Base-by-base conservation (phyloP, 306 rosid genomes). In the Rosa multiflora region DNA sequence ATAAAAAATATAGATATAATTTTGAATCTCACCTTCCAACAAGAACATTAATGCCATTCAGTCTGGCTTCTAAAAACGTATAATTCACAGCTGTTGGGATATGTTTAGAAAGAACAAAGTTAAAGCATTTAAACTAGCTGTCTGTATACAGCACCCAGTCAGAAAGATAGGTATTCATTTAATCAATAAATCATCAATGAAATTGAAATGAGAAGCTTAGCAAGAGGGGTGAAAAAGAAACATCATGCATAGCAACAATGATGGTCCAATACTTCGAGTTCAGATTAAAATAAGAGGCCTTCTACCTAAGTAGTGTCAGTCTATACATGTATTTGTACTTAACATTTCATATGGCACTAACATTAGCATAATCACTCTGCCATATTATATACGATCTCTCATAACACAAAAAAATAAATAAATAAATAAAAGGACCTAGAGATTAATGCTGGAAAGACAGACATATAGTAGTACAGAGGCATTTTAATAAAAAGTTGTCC, bases 21-120 rank as follows among this genome's bases (percentile, higher is more conserved):
- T 32, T 80, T 52, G 32, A 47, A 78, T 70, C 73, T 84, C 83
- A 94, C 99, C 99, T 89, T 80, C 97, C 99, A 83, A 92, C 83
- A 88, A 89, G 79, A 86, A 94, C 90, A 82, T 86, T 80, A 80
- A 94, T 89, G 82, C 97, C 97, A 74, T 81, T 88, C 72, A 92
- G 90, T 81, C 90, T 91, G 81, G 91, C 87, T 82, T 92, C 99
- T 32, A 77, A 77, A 62, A 83, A 77, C 32, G 94, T 81, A 78
- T 77, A 71, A 79, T 84, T 85, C 71, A 75, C 73, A 76, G 86
- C 97, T 87, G 86, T 64, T 68, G 69, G 74, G 35, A 26, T n/a
- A 73, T 56, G 78, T 88, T 76, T 76, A 85, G 61, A 63, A 58
- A 56, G 82, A 9, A 48, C 75, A 68, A 76, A 66, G 74, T 67